Conservation (phyloP, 768 basidiomycete genomes). For the Suillus fuscotomentosus region DNA sequence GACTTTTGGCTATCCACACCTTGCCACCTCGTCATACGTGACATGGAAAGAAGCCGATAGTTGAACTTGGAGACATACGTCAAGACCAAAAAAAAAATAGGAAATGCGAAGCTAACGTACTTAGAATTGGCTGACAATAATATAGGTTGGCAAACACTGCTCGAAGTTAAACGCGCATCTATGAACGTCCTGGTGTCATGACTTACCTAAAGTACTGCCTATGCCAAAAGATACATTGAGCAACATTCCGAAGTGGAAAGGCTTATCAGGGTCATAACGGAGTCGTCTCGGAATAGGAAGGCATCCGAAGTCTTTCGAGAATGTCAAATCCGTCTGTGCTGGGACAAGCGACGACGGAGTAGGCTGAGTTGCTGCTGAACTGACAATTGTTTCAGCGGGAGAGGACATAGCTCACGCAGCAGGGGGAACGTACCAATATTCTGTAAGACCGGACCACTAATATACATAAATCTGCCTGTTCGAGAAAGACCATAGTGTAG, state of each 20-base stretch:
- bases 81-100: not conserved
- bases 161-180: not conserved
- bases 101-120: slow-evolving; percentile 35
- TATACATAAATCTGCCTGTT: not conserved
- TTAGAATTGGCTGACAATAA: slow-evolving; percentile 79
- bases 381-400: not conserved
- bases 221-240: slow-evolving; percentile 48
- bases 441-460: not conserved
- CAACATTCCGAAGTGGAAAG: slow-evolving; percentile 35
- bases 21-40: slow-evolving; percentile 33
- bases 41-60: slow-evolving; percentile 38
- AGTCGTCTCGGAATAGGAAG: slow-evolving; percentile 44
- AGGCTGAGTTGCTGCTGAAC: not conserved
- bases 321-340: not conserved
- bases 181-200: slow-evolving; percentile 1
- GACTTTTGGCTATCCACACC: slow-evolving; percentile 13
- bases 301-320: slow-evolving; percentile 38
- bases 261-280: slow-evolving; percentile 38
- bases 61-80: slow-evolving; percentile 12
- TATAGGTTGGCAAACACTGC: slow-evolving; percentile 66
- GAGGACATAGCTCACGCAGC: not conserved
- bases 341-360: not conserved
- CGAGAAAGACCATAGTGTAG: not conserved
- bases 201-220: slow-evolving; percentile 45
- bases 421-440: not conserved